A percentile compares a stretch with the other conserved stretches of the same genome.
These are phyloP conservation scores for Erysimum cheiri DNA, from an alignment of 441 rosid species.

Conservation along the genomic window DNA sequence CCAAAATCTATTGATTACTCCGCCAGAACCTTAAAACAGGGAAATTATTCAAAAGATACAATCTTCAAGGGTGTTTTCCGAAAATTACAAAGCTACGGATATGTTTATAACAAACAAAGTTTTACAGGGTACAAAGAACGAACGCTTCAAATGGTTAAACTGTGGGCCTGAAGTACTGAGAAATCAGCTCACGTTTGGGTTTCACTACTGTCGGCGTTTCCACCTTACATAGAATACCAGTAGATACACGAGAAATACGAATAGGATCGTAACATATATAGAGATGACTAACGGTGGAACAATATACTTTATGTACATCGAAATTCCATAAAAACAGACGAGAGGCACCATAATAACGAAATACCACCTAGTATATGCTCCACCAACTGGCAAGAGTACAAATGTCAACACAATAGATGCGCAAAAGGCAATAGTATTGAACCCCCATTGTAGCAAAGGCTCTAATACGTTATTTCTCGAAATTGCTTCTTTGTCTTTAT, in stretches of 20 bases:
- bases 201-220: conserved; percentile 13
- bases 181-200: not conserved
- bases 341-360: not conserved
- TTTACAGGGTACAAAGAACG: not conserved
- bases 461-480: not conserved
- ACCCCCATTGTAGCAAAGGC: not conserved
- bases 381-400: conserved; percentile 32
- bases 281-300: too few species aligned
- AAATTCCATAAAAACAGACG: not conserved
- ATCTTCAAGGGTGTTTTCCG: not conserved
- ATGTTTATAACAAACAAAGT: not conserved
- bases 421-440: conserved; percentile 15
- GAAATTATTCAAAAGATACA: too few species aligned
- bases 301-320: too few species aligned
- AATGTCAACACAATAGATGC: conserved; percentile 11
- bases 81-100: not conserved
- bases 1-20: too few species aligned
- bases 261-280: not conserved
- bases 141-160: conserved; percentile 4
- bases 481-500: not conserved
- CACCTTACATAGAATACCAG: conserved; percentile 13
- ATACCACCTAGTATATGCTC: conserved; percentile 25
- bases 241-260: not conserved
- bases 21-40: not conserved
- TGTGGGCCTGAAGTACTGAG: not conserved